A percentile compares a stretch with the other conserved stretches of the same genome.
Conservation (phyloP, 192 early-diverging fungal species). For the Backusella macrospora region DNA sequence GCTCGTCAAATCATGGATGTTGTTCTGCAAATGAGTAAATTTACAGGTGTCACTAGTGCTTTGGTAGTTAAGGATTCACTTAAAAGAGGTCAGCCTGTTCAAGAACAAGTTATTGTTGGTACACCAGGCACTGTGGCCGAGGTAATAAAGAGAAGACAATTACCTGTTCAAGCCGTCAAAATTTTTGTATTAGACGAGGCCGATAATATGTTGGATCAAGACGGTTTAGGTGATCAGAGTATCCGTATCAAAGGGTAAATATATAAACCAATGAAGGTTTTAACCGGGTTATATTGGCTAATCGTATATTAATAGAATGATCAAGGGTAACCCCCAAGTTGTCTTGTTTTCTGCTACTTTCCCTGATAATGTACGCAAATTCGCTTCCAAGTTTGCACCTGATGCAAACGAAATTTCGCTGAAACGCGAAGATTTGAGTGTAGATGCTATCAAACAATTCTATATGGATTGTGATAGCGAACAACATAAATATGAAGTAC, state of each 20-base stretch:
- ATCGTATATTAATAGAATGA: conserved; percentile 43
- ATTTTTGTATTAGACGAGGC: conserved; percentile 97
- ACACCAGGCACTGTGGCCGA: conserved; percentile 93
- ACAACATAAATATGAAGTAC: conserved; percentile 78
- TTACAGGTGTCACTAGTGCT: conserved; percentile 71
- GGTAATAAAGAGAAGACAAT: conserved; percentile 62
- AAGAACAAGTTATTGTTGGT: conserved; percentile 86
- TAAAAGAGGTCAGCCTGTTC: conserved; percentile 60
- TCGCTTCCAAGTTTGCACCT: conserved; percentile 84
- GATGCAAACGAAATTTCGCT: conserved; percentile 87
- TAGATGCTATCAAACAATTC: conserved; percentile 95
- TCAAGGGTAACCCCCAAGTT: conserved; percentile 80
- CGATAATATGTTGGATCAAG: conserved; percentile 96
- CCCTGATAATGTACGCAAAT: conserved; percentile 76
- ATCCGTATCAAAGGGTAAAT: conserved; percentile 78
- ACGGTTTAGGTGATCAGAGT: conserved; percentile 85
- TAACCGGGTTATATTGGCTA: too few species aligned
- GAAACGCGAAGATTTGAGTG: conserved; percentile 87
- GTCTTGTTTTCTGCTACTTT: conserved; percentile 97
- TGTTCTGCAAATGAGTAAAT: conserved; percentile 89
- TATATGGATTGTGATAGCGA: conserved; percentile 91
- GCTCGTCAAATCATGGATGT: conserved; percentile 95
- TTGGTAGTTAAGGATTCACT: conserved; percentile 80
- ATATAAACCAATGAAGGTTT: background rate
- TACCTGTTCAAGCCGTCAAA: conserved; percentile 65